Percentiles rank a stretch among this genome's conserved stretches.
phyloP scores from a whole-genome alignment of 1,284 basidiomycete species.

The Clitocybe nebularis region DNA sequence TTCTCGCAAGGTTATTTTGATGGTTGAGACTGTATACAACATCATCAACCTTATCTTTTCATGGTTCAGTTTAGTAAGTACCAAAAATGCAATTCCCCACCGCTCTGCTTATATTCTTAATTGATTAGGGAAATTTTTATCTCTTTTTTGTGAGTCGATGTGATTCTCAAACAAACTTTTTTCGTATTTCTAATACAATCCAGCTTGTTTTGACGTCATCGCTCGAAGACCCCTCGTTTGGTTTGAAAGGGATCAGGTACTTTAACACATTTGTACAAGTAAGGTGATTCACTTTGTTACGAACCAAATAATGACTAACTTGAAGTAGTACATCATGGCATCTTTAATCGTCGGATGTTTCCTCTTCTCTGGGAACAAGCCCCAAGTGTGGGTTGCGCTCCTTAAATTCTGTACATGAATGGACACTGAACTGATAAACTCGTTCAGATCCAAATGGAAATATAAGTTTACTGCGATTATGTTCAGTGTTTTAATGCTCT shows the following conservation, averaged over 20 bases:
- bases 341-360: conserved; percentile 87
- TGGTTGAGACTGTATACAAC: conserved; percentile 86
- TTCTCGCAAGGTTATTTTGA: conserved; percentile 70
- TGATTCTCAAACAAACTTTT: too few relatives aligned
- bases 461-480: conserved; percentile 79
- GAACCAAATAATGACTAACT: conserved; percentile 13
- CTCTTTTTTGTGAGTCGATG: conserved; percentile 81
- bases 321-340: conserved; percentile 73
- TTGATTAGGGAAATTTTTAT: conserved; percentile 82
- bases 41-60: conserved; percentile 85
- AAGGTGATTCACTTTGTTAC: conserved; percentile 16
- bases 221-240: conserved; percentile 74
- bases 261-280: conserved; percentile 81
- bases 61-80: conserved; percentile 87
- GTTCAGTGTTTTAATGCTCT: conserved; percentile 78
- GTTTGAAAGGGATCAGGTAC: conserved; percentile 65
- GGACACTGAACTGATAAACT: neutral
- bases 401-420: neutral
- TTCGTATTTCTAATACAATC: too few relatives aligned
- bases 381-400: conserved; percentile 62
- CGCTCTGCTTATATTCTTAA: conserved; percentile 2
- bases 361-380: conserved; percentile 93
- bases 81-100: neutral
- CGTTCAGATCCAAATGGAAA: conserved; percentile 72
- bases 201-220: conserved; percentile 87